These are phyloP conservation scores for Penstemon eatonii DNA, from an alignment of 257 asterid genomes.

Conservation along the genomic window DNA sequence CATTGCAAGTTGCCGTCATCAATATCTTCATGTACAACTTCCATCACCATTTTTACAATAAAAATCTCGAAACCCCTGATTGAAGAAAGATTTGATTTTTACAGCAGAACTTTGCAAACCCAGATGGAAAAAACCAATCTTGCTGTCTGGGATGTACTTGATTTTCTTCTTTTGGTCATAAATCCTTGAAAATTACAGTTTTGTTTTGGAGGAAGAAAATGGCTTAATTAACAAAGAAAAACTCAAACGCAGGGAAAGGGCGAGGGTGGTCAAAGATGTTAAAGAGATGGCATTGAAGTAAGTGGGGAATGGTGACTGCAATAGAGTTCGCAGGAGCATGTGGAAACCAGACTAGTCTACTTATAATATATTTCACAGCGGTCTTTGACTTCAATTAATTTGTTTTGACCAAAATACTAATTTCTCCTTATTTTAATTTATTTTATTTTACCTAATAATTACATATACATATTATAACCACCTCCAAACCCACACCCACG, in stretches of 20 bases:
- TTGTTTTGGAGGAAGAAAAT: slow-evolving; percentile 24
- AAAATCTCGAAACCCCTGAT: slow-evolving; percentile 7
- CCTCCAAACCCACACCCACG: too few relatives aligned
- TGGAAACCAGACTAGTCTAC: slow-evolving; percentile 50
- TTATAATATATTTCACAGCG: too few relatives aligned
- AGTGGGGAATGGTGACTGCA: slow-evolving; percentile 34
- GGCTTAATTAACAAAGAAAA: slow-evolving; percentile 23
- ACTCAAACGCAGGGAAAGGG: slow-evolving; percentile 23
- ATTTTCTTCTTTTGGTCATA: background rate
- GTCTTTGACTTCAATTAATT: too few relatives aligned
- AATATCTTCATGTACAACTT: slow-evolving; percentile 77
- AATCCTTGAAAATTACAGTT: background rate
- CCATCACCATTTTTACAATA: slow-evolving; percentile 62
- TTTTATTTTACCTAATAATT: too few relatives aligned
- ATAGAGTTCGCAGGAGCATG: slow-evolving; percentile 49
- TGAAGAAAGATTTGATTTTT: background rate
- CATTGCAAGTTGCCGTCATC: slow-evolving; percentile 70
- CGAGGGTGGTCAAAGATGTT: slow-evolving; percentile 44
- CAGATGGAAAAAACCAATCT: slow-evolving; percentile 14
- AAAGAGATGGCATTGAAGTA: slow-evolving; percentile 48
- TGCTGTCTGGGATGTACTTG: slow-evolving; percentile 19
- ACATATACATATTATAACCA: too few relatives aligned
- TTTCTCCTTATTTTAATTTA: too few relatives aligned
- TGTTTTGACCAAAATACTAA: too few relatives aligned
- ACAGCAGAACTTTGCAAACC: background rate